A percentile compares a stretch with the other conserved stretches of the same genome.
phyloP scores from a whole-genome alignment of 305 asterid genomes.

The Rubia balearica region DNA sequence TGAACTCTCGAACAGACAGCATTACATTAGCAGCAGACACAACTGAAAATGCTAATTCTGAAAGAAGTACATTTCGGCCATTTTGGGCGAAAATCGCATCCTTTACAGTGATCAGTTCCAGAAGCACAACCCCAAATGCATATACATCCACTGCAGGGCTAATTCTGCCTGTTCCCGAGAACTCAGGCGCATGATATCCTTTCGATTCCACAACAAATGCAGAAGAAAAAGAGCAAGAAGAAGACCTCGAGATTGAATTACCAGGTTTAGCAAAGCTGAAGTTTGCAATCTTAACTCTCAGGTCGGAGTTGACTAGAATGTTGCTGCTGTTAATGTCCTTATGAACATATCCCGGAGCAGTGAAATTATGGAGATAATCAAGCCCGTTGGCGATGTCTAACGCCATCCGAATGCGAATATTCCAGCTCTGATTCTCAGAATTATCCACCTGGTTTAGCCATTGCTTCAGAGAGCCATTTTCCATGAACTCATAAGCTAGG shows the following conservation, averaged over 20 bases:
- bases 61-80: conserved; percentile 34
- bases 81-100: conserved; percentile 32
- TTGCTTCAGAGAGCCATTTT: conserved; percentile 43
- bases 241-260: conserved; percentile 17
- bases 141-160: conserved; percentile 46
- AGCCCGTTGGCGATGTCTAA: conserved; percentile 55
- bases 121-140: conserved; percentile 49
- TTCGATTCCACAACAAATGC: conserved; percentile 23
- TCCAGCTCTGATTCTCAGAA: conserved; percentile 38
- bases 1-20: conserved; percentile 20
- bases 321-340: conserved; percentile 39
- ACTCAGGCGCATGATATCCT: conserved; percentile 62
- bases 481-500: conserved; percentile 56
- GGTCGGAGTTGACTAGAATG: conserved; percentile 35
- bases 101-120: conserved; percentile 51
- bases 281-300: conserved; percentile 53
- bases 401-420: conserved; percentile 36
- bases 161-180: conserved; percentile 24
- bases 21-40: conserved; percentile 17
- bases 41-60: conserved; percentile 25
- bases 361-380: conserved; percentile 51
- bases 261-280: conserved; percentile 36
- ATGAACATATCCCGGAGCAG: conserved; percentile 51
- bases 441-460: conserved; percentile 35
- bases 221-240: neutral